These are phyloP conservation scores for Hyphopichia homilentoma DNA, from an alignment of 805 yeast genomes.

Conservation along the genomic window DNA sequence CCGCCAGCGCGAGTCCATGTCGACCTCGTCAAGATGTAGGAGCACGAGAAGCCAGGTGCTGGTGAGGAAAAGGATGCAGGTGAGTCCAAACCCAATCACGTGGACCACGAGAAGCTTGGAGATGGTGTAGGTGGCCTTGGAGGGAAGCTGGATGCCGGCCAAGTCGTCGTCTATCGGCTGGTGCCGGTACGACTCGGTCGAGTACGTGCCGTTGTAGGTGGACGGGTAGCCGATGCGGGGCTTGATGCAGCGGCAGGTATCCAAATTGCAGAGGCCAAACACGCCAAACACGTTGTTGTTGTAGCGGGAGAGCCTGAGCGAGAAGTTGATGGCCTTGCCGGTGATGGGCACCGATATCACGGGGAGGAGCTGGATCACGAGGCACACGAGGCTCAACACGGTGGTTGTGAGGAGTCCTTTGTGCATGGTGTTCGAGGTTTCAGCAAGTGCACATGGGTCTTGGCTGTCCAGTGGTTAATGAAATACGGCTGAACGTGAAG, in stretches of 20 bases:
- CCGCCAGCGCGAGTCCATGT: background rate
- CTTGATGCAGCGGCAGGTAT: conserved; percentile 23
- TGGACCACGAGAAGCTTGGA: conserved; percentile 41
- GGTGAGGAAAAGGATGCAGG: conserved; percentile 17
- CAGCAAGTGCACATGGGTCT: no score
- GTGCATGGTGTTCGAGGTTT: conserved; percentile 19
- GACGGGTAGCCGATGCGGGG: conserved; percentile 37
- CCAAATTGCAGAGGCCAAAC: conserved; percentile 38
- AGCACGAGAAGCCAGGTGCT: conserved; percentile 8
- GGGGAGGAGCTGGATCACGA: conserved; percentile 35
- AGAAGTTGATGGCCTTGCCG: conserved; percentile 16
- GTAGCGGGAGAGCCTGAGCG: conserved; percentile 28
- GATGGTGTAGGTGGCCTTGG: conserved; percentile 34
- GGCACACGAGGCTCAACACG: conserved; percentile 24
- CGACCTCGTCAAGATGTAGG: conserved; percentile 6
- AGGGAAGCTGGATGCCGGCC: conserved; percentile 35
- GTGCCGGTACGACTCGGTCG: conserved; percentile 5
- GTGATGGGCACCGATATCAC: conserved; percentile 42
- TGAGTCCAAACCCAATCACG: conserved; percentile 33
- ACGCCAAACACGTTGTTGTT: conserved; percentile 38
- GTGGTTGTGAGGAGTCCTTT: conserved; percentile 27
- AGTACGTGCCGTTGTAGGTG: conserved; percentile 12
- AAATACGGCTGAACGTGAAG: no score
- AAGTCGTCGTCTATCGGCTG: conserved; percentile 4
- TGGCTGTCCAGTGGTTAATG: no score